These are phyloP conservation scores for Xerocomus nothofagi DNA, from an alignment of 1,284 basidiomycete genomes.

Conservation along the genomic window DNA sequence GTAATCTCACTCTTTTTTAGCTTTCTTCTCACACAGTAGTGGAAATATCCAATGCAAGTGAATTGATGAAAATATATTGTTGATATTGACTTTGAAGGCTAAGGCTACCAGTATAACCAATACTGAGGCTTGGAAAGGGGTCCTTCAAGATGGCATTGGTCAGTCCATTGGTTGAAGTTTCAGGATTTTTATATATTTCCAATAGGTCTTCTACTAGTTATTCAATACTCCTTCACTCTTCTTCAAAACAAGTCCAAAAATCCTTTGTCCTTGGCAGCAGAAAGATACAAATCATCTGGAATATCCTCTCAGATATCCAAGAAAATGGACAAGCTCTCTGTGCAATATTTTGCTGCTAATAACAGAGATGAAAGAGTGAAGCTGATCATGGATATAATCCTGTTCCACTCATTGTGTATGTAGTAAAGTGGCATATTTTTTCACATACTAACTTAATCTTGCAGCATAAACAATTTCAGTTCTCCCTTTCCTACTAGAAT, in stretches of 20 bases:
- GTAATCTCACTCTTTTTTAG: background rate
- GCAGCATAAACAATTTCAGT: too few species aligned
- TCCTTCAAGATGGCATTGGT: background rate
- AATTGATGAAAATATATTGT: background rate
- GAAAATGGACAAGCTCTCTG: background rate
- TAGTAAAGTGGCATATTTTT: background rate
- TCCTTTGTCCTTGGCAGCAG: too few species aligned
- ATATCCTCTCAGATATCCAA: too few species aligned
- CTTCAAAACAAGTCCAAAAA: too few species aligned
- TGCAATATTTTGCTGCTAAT: background rate
- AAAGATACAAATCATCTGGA: too few species aligned
- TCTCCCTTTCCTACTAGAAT: too few species aligned
- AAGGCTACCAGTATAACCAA: background rate
- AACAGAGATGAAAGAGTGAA: background rate
- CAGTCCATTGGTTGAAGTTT: too few species aligned
- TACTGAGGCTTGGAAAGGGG: background rate
- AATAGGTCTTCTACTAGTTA: too few species aligned
- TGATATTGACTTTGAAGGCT: background rate
- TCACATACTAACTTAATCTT: constrained; percentile 26
- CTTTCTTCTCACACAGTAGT: background rate
- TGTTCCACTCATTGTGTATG: background rate
- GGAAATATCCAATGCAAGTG: background rate
- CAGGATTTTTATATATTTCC: too few species aligned
- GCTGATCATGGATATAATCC: background rate
- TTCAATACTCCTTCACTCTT: too few species aligned